Conservation (phyloP, 768 basidiomycete species). For the Mycena galopus region DNA sequence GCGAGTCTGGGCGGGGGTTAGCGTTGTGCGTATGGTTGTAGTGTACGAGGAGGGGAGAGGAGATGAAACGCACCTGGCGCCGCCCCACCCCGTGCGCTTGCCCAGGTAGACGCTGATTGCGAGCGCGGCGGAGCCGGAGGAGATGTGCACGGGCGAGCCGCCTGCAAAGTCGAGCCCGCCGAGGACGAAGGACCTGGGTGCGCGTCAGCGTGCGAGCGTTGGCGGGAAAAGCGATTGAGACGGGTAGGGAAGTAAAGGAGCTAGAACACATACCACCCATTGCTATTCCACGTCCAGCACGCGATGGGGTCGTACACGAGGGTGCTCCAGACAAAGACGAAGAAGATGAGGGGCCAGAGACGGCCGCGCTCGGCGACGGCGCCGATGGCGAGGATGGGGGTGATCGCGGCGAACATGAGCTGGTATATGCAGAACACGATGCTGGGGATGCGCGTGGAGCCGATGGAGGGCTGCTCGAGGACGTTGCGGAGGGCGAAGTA, state of each 20-base stretch:
- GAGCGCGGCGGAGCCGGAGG: constrained; percentile 74
- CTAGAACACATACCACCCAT: constrained; percentile 57
- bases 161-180: constrained; percentile 77
- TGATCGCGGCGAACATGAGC: constrained; percentile 91
- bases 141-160: constrained; percentile 79
- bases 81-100: constrained; percentile 75
- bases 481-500: constrained; percentile 90
- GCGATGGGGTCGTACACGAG: constrained; percentile 95
- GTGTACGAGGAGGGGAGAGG: not conserved
- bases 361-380: constrained; percentile 92
- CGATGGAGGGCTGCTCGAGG: constrained; percentile 79
- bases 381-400: constrained; percentile 91
- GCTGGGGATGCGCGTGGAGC: constrained; percentile 76
- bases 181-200: constrained; percentile 59
- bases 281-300: constrained; percentile 95
- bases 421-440: constrained; percentile 89
- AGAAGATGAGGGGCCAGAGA: constrained; percentile 88
- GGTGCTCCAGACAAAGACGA: constrained; percentile 92
- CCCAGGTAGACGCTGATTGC: constrained; percentile 74
- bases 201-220: too few relatives aligned
- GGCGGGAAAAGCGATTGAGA: too few relatives aligned
- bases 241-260: not conserved
- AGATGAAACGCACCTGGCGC: constrained; percentile 49
- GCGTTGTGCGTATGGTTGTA: constrained; percentile 29
- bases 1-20: constrained; percentile 43